Evolutionary conservation across 495 filamentous ascomycete species (phyloP).

Genomic region (Ascobolus immersus): DNA sequence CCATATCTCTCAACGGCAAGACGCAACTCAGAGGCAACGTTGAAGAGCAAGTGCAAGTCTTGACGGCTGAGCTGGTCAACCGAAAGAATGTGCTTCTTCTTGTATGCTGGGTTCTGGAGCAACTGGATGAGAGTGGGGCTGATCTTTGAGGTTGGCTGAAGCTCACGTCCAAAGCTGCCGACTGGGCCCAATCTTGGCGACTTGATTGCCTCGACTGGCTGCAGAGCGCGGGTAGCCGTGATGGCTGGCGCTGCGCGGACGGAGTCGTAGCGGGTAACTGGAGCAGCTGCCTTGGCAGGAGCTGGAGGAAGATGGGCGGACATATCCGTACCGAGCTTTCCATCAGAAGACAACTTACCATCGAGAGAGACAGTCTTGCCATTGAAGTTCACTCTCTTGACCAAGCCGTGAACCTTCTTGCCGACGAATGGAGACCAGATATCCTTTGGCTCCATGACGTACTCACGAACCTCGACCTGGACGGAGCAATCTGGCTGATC

Average conservation of each 20-base stretch:
- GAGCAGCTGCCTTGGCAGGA: constrained; percentile 24
- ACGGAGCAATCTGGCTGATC: constrained; percentile 50
- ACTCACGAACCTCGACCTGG: constrained; percentile 51
- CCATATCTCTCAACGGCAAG: constrained; percentile 76
- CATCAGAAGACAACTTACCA: constrained; percentile 31
- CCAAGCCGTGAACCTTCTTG: constrained; percentile 41
- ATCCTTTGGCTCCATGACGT: constrained; percentile 27
- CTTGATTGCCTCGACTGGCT: too few relatives aligned
- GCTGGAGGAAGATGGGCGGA: constrained; percentile 37
- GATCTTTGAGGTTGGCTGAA: not conserved
- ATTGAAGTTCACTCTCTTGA: constrained; percentile 59
- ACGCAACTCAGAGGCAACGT: constrained; percentile 88
- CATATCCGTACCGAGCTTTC: constrained; percentile 45
- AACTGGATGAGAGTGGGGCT: constrained; percentile 41
- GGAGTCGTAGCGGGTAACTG: constrained; percentile 15
- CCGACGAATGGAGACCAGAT: constrained; percentile 56
- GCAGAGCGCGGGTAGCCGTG: constrained; percentile 13
- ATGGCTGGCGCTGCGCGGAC: constrained; percentile 17
- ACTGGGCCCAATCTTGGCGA: too few relatives aligned
- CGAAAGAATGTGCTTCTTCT: constrained; percentile 60
- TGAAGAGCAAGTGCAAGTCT: constrained; percentile 81
- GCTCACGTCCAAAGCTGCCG: not conserved
- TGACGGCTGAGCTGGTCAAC: constrained; percentile 66
- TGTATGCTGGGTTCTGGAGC: constrained; percentile 55
- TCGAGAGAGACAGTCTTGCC: constrained; percentile 54